These are phyloP conservation scores for Euphrasia arctica DNA, from an alignment of 305 asterid species.

Conservation along the genomic window DNA sequence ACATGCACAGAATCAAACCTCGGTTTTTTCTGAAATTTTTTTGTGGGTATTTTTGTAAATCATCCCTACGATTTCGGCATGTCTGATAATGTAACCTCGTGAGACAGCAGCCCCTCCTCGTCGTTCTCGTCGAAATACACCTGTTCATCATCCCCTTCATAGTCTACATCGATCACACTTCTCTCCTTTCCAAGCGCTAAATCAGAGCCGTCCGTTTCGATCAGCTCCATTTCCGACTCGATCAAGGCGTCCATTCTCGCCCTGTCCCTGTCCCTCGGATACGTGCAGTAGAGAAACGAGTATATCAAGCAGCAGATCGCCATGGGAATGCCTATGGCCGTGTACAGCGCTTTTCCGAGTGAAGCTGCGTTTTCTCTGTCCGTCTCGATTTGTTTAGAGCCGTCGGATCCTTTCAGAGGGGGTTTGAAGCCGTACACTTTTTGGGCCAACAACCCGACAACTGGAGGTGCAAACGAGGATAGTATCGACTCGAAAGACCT, in stretches of 20 bases:
- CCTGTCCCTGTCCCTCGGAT: slow-evolving; percentile 72
- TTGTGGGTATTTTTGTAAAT: too few relatives aligned
- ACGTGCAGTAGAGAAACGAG: slow-evolving; percentile 69
- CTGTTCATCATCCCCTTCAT: slow-evolving; percentile 28
- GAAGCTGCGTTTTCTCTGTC: slow-evolving; percentile 72
- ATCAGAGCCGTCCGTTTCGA: slow-evolving; percentile 30
- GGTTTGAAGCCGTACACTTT: slow-evolving; percentile 63
- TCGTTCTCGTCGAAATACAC: slow-evolving; percentile 41
- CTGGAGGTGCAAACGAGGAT: slow-evolving; percentile 72
- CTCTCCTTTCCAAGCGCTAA: slow-evolving; percentile 30
- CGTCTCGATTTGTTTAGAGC: slow-evolving; percentile 38
- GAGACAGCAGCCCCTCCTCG: slow-evolving; percentile 42
- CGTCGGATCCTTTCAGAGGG: slow-evolving; percentile 35
- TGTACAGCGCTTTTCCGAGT: slow-evolving; percentile 75
- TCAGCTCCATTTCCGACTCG: slow-evolving; percentile 41
- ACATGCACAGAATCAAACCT: too few relatives aligned
- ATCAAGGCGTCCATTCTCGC: slow-evolving; percentile 60
- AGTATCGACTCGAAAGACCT: slow-evolving; percentile 71
- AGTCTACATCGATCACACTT: slow-evolving; percentile 36
- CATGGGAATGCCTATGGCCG: slow-evolving; percentile 69
- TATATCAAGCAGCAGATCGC: slow-evolving; percentile 52
- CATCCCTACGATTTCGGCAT: too few relatives aligned
- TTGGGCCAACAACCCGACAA: slow-evolving; percentile 65
- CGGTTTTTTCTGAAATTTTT: too few relatives aligned
- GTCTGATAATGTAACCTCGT: slow-evolving; percentile 7